Evolutionary conservation across 23 red algal species (phyloP).

Genomic region (Gracilaria gracilis): DNA sequence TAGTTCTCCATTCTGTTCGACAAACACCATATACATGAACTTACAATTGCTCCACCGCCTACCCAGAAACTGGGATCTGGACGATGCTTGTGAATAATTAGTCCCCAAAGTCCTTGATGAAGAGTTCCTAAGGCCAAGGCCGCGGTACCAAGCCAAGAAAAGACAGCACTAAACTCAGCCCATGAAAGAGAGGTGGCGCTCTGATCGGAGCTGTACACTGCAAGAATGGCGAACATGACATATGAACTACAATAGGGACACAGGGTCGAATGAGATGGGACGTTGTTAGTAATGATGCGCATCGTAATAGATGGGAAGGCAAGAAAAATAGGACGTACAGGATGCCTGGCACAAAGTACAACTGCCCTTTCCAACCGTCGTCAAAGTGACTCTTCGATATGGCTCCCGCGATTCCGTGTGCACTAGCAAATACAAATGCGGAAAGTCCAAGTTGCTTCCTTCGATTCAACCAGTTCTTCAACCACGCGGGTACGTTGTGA

Average conservation of each 20-base stretch:
- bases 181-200: conserved; percentile 45
- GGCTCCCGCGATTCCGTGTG: conserved; percentile 64
- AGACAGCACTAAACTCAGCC: conserved; percentile 68
- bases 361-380: conserved; percentile 41
- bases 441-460: conserved; percentile 74
- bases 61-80: conserved; percentile 37
- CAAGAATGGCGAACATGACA: conserved; percentile 39
- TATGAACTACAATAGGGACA: conserved; percentile 14
- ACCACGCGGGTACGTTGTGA: not conserved
- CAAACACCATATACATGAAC: not conserved
- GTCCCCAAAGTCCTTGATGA: conserved; percentile 52
- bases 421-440: conserved; percentile 50
- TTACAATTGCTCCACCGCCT: conserved; percentile 40
- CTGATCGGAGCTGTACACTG: conserved; percentile 25
- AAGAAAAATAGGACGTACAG: conserved; percentile 19
- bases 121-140: conserved; percentile 1
- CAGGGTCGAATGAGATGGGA: not conserved
- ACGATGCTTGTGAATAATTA: conserved; percentile 25
- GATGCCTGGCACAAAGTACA: conserved; percentile 37
- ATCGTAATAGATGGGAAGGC: not conserved
- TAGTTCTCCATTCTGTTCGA: not conserved
- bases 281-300: not conserved
- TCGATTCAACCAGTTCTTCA: conserved; percentile 63
- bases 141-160: conserved; percentile 50
- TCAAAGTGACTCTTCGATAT: conserved; percentile 38